Base-by-base conservation (phyloP, 83 land plant genomes). In the Thuja plicata region DNA sequence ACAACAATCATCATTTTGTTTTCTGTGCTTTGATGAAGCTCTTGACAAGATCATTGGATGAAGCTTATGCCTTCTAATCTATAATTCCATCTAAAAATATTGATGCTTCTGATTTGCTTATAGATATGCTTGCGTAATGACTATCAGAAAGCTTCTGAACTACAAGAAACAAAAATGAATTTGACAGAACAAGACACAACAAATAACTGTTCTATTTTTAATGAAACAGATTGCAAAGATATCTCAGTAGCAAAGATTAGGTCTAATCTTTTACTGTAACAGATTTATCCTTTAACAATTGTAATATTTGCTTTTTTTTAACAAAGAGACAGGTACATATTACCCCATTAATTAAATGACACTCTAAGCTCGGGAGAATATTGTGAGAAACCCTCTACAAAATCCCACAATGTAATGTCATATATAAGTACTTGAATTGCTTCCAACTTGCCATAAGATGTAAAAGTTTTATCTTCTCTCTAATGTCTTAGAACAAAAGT, bases 21-120 rank as follows among this genome's bases (percentile, higher is more conserved):
- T 83, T 46, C 24, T 43, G 85, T 83, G 85, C 50, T 83, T n/a
- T n/a, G 54, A 83, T 46, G 54, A 83, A 83, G 50, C 48, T 10
- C 48, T 13, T 3, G 16, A n/a, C 16, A n/a, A 83, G 6, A n/a
- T 34, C 30, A 16, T 83, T 83, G 4, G 0, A n/a, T 34, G 54
- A 83, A 46, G 27, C 34, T 46, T 21, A 30, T 83, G 8, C 30
- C 85, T 83, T 48, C 30, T 46, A 11, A 46, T 46, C 30, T n/a
- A 52, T 13, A 82, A 43, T 82, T 46, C 10, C 30, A 82, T 82
- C 21, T 82, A 15, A 10, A 11, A n/a, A 24, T n/a, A n/a, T 52
- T 45, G 27, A 46, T 3, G 9, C 12, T 46, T 83, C 34, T n/a
- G 32, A 30, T 46, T 83, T 46, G 52, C 50, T 46, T 43, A 48